A percentile compares a stretch with the other conserved stretches of the same genome.
phyloP scores from a whole-genome alignment of 768 basidiomycete genomes.

The Chalciporus sphaerocephalus region DNA sequence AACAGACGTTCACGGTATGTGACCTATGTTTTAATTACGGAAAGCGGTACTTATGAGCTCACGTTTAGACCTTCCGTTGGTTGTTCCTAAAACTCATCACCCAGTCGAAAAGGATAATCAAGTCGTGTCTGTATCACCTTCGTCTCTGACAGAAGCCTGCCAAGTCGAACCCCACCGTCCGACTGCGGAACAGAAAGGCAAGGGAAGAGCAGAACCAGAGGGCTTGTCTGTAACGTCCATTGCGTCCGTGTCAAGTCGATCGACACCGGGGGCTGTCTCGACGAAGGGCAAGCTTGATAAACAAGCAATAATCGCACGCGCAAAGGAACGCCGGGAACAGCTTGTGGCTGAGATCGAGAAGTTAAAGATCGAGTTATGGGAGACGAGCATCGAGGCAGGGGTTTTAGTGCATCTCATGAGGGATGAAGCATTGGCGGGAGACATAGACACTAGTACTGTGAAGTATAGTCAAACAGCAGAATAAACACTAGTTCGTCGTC shows the following conservation, averaged over 20 bases:
- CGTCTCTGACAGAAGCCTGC: background rate
- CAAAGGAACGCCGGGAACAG: slow-evolving; percentile 49
- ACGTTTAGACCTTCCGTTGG: slow-evolving; percentile 1
- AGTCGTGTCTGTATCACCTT: background rate
- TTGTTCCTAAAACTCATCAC: background rate
- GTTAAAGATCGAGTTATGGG: slow-evolving; percentile 69
- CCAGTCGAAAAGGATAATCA: slow-evolving; percentile 1
- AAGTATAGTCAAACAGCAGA: too few relatives aligned
- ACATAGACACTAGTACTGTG: background rate
- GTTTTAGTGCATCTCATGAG: slow-evolving; percentile 48
- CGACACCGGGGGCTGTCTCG: background rate
- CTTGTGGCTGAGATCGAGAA: slow-evolving; percentile 52
- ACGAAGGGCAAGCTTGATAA: slow-evolving; percentile 25
- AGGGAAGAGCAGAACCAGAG: slow-evolving; percentile 5
- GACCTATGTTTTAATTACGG: background rate
- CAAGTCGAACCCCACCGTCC: background rate
- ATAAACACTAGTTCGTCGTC: too few relatives aligned
- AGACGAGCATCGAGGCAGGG: slow-evolving; percentile 67
- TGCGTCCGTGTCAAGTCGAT: background rate
- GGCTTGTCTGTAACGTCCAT: background rate
- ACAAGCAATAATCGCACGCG: slow-evolving; percentile 47
- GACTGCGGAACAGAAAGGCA: slow-evolving; percentile 15
- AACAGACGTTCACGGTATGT: slow-evolving; percentile 11
- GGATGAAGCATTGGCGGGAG: slow-evolving; percentile 14
- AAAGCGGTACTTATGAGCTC: slow-evolving; percentile 4